Evolutionary conservation across 2,329 filamentous ascomycete genomes (phyloP).

Genomic region (Colletotrichum graminicola): DNA sequence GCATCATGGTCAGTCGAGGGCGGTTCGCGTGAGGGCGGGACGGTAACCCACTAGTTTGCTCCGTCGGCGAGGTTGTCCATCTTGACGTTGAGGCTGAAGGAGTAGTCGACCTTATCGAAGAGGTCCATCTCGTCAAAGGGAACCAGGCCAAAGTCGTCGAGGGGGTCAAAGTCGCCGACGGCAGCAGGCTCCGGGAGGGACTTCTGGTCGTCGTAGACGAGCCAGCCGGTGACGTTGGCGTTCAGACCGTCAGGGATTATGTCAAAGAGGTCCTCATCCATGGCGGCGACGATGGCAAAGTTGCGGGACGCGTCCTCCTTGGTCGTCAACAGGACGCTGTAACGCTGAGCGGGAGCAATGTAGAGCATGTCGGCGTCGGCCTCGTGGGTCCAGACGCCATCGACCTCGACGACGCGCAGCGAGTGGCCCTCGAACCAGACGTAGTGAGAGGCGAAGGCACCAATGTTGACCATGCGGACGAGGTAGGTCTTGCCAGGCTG

Average conservation of each 20-base stretch:
- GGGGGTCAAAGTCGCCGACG: constrained; percentile 60
- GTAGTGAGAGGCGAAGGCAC: constrained; percentile 63
- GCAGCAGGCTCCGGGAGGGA: constrained; percentile 52
- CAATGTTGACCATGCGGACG: constrained; percentile 65
- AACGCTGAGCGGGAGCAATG: constrained; percentile 63
- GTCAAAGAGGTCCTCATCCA: constrained; percentile 55
- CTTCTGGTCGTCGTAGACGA: constrained; percentile 49
- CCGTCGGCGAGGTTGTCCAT: constrained; percentile 79
- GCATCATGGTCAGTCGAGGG: not conserved
- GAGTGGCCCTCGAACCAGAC: constrained; percentile 60
- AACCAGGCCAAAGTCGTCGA: constrained; percentile 67
- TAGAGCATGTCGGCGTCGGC: constrained; percentile 59
- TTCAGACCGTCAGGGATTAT: constrained; percentile 65
- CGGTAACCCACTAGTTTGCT: constrained; percentile 61
- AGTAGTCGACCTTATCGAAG: constrained; percentile 61
- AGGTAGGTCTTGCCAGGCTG: constrained; percentile 65
- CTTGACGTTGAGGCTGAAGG: constrained; percentile 60
- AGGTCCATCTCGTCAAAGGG: constrained; percentile 65
- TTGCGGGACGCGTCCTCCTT: constrained; percentile 59
- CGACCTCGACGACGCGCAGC: constrained; percentile 63
- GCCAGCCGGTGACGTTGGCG: constrained; percentile 55
- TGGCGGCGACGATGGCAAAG: constrained; percentile 60
- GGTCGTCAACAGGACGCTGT: constrained; percentile 61
- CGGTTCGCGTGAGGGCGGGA: not conserved
- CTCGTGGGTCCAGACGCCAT: constrained; percentile 63